Evolutionary conservation across 2,329 filamentous ascomycete genomes (phyloP), one percentile per base, ranked within the genome.

Genomic region (Alternaria longipes): DNA sequence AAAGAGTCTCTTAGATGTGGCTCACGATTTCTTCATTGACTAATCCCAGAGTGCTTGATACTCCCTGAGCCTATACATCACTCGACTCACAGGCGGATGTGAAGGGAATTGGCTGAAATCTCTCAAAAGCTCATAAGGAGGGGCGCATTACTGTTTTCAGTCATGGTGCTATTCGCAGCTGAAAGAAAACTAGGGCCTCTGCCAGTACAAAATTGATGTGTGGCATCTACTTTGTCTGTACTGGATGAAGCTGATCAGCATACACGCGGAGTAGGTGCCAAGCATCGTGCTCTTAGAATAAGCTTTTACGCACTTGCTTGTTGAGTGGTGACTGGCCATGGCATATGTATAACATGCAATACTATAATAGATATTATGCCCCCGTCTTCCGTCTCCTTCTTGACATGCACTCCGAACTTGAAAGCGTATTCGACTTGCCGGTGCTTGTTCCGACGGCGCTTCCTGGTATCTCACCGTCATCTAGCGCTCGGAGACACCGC

Each of bases 291-390:
- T n/a, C 12, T 67, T 0, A 20, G 46, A 60, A 22, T 46, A 59
- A 38, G 41, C 66, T 7, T 65, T 70, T 18, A 36, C 68, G 6
- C 56, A 53, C 56, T 46, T 46, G 59, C 63, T 28, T 41, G 40
- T 14, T 34, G 64, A 18, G 62, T 67, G 47, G 52, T 68, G 8
- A 32, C 4, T 40, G 24, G 49, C 30, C 40, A 28, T 38, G 30
- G 41, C 22, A 42, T 45, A 55, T 30, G 42, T 30, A 20, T 44
- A 46, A 30, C 40, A 38, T 42, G 36, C n/a, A 28, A 36, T 36
- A 9, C 12, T 24, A 34, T 38, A 24, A n/a, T 12, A 12, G 28
- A 30, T 20, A 5, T 42, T n/a, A 16, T 26, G 20, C 30, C 36
- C 30, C 22, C n/a, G 42, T 51, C 9, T n/a, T 32, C 14, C 42